Conservation (phyloP, 2,329 filamentous ascomycete genomes). For the Penicillium sp. region DNA sequence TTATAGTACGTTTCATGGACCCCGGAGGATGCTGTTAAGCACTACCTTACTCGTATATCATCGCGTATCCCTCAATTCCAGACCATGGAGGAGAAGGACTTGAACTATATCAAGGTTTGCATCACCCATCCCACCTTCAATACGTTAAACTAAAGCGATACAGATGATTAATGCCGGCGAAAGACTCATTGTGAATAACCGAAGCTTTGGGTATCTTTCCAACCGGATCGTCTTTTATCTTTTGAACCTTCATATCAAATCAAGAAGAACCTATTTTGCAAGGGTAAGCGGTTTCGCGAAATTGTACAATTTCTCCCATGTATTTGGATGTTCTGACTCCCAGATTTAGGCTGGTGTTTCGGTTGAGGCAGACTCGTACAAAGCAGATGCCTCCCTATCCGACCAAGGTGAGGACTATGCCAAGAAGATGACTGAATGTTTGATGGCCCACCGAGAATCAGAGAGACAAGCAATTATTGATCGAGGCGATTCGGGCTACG, state of each 20-base stretch:
- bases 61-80: slow-evolving; percentile 95
- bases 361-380: slow-evolving; percentile 87
- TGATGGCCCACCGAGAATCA: slow-evolving; percentile 80
- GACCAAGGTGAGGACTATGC: slow-evolving; percentile 81
- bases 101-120: slow-evolving; percentile 86
- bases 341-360: slow-evolving; percentile 70
- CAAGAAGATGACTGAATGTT: slow-evolving; percentile 79
- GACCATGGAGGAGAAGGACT: slow-evolving; percentile 89
- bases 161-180: slow-evolving; percentile 96
- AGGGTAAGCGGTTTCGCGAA: slow-evolving; percentile 53
- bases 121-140: background rate
- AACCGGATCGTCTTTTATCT: slow-evolving; percentile 98
- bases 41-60: slow-evolving; percentile 88
- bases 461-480: slow-evolving; percentile 73
- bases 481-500: slow-evolving; percentile 68
- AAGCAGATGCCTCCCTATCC: slow-evolving; percentile 83
- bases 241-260: slow-evolving; percentile 96
- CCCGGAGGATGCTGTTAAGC: slow-evolving; percentile 85
- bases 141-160: slow-evolving; percentile 12
- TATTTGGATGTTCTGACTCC: slow-evolving; percentile 15
- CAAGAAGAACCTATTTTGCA: slow-evolving; percentile 89
- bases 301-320: background rate
- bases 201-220: slow-evolving; percentile 93
- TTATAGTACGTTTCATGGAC: slow-evolving; percentile 84
- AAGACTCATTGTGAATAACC: slow-evolving; percentile 93